Evolutionary conservation across 208 protist genomes (phyloP).

Genomic region (Trypanosoma theileri): DNA sequence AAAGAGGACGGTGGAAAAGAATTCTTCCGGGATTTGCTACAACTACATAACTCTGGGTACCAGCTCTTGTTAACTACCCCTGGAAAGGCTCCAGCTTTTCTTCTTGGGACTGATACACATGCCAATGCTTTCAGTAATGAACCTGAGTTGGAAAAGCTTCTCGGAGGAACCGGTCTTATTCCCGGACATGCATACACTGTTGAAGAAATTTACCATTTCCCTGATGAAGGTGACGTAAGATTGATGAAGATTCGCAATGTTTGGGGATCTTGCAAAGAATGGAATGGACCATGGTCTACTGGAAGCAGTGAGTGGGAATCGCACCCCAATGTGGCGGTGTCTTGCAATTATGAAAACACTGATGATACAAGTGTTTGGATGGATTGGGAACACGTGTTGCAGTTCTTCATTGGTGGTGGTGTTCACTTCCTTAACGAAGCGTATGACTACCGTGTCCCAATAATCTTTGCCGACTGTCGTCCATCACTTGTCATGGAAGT

Average conservation of each 20-base stretch:
- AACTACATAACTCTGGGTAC: slow-evolving; percentile 40
- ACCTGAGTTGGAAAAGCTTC: slow-evolving; percentile 42
- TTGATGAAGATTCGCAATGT: slow-evolving; percentile 75
- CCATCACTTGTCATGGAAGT: slow-evolving; percentile 66
- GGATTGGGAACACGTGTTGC: slow-evolving; percentile 59
- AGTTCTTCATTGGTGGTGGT: slow-evolving; percentile 79
- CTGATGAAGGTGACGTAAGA: slow-evolving; percentile 31
- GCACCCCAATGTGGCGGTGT: slow-evolving; percentile 37
- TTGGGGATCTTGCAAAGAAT: slow-evolving; percentile 44
- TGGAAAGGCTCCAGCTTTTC: slow-evolving; percentile 72
- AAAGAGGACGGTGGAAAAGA: slow-evolving; percentile 26
- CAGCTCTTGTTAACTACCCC: slow-evolving; percentile 71
- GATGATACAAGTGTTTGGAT: slow-evolving; percentile 65
- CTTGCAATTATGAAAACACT: slow-evolving; percentile 27
- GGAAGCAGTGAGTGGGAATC: slow-evolving; percentile 43
- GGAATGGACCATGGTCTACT: slow-evolving; percentile 50
- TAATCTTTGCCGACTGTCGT: slow-evolving; percentile 66
- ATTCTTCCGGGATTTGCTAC: slow-evolving; percentile 43
- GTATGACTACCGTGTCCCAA: slow-evolving; percentile 67
- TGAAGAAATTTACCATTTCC: slow-evolving; percentile 42
- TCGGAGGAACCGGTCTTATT: slow-evolving; percentile 60
- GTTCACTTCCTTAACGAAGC: slow-evolving; percentile 51
- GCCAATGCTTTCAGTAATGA: slow-evolving; percentile 37
- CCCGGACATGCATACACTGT: slow-evolving; percentile 83
- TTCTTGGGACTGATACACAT: slow-evolving; percentile 36